Evolutionary conservation across 2,329 filamentous ascomycete species (phyloP).

Genomic region (Akanthomyces dipterigenus): DNA sequence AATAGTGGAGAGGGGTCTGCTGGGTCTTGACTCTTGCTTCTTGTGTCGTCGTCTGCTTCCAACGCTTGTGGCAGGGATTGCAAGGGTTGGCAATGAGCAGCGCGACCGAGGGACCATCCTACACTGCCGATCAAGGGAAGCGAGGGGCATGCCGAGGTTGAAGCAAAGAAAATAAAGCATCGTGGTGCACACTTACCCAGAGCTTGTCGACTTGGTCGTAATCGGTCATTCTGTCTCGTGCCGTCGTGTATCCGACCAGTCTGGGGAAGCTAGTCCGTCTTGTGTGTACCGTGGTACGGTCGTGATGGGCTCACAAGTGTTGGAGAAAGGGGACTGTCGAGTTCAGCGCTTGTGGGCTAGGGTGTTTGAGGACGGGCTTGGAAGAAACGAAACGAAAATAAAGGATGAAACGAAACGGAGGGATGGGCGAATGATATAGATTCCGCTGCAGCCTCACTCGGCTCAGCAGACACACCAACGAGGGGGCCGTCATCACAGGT

Average conservation of each 20-base stretch:
- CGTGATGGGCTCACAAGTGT: too few species aligned
- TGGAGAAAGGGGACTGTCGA: background rate
- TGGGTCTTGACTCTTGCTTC: too few species aligned
- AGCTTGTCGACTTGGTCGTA: conserved; percentile 33
- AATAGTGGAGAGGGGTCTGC: background rate
- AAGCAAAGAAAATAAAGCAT: background rate
- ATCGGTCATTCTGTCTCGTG: background rate
- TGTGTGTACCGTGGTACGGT: background rate
- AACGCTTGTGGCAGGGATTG: conserved; percentile 6
- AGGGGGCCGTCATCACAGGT: background rate
- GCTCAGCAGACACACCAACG: background rate
- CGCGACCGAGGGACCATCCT: background rate
- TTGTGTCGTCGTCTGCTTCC: too few species aligned
- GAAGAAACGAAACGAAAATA: background rate
- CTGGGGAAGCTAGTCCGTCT: background rate
- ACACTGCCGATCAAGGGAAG: background rate
- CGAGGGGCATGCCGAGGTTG: background rate
- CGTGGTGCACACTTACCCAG: conserved; percentile 34
- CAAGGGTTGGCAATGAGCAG: background rate
- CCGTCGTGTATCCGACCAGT: background rate
- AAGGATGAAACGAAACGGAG: background rate
- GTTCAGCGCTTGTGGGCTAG: background rate
- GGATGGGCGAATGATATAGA: conserved; percentile 2
- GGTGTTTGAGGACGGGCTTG: background rate
- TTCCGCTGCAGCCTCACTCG: background rate